Base-by-base conservation (phyloP, 371 early-diverging fungal genomes). In the Caulochytrium protostelioides region DNA sequence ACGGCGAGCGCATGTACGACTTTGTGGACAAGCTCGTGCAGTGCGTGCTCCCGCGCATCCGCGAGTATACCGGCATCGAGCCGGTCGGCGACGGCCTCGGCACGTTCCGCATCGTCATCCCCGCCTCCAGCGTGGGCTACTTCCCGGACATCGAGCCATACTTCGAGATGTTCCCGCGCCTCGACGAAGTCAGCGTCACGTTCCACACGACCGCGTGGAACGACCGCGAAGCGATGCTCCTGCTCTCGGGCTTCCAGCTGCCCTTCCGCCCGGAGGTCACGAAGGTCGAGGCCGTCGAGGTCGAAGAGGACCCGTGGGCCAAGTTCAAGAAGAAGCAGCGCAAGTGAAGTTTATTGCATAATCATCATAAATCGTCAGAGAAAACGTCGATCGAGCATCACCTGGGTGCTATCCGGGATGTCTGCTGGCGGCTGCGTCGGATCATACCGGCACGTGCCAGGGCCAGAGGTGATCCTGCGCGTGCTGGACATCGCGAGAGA, bases 141-240 rank as follows among this genome's bases (percentile, higher is more conserved):
- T 94, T 90, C 68, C 90, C 90, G 5, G 91, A 94, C 62, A 81
- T 91, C 42, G 95, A 91, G 59, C 73, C 74, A 22, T 79, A 80
- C 38, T 90, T 83, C 55, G 91, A 90, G 39, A 71, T 74, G 56
- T 82, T 76, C 53, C 91, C 91, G 15, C 56, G 70, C 37, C 65
- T 87, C 60, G 78, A 79, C 21, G 85, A 83, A 21, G 79, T 85
- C 42, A 70, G 74, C 38, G 73, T 94, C 40, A 67, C 68, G 21
- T 73, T 90, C 42, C 66, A 72, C 38, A 90, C 91, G 17, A 79
- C 82, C 0, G 86, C 79, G 6, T 61, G 60, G 45, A 74, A 70
- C 38, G 80, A 84, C 43, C 50, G 68, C 28, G 77, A 79, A n/a
- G 82, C 82, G 3, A 70, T 82, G 22, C 50, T 84, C 27, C 55